Base-by-base conservation (phyloP, 192 early-diverging fungal species). In the Backusella mclennaniae region DNA sequence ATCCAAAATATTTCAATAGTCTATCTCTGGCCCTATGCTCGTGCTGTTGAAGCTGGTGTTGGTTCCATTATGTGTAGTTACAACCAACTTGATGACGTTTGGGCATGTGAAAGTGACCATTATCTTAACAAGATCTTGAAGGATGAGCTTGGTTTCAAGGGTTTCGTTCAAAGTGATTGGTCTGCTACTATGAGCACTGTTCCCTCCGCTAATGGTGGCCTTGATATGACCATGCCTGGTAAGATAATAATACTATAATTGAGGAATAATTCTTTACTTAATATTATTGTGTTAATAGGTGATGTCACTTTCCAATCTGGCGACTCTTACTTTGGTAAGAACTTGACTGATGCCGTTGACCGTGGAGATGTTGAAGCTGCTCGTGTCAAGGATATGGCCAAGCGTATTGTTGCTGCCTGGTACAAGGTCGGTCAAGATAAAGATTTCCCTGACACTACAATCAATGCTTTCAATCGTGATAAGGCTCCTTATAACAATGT, bases 41-140 rank as follows among this genome's bases (percentile, higher is more conserved):
- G 80, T 9, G 74, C 73, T 26, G 74, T 86, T 8, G 89, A 87
- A 35, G 90, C 85, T 67, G 91, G 90, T 38, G 89, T 87, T 23
- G 88, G 80, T 52, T 80, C 90, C 19, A 71, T 92, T 71, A 92
- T 92, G 91, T 90, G 91, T 63, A 29, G 79, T 7, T 92, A 92
- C 82, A 92, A 92, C 75, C 42, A 71, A 26, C 21, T 92, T 19
- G 88, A 91, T 71, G 79, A 77, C 29, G 73, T 79, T 26, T 85
- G 87, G 38, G 85, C 90, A 2, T 92, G 91, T 78, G 82, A 90
- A 75, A 85, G 85, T 76, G 59, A 82, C 21, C 15, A 77, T 2
- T 23, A 77, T 26, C 72, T 92, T 59, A 85, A 87, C 29, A 42
- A 69, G 38, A 35, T 89, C 29, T 71, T 92, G 74, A 93, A 83